Evolutionary conservation across 805 yeast genomes (phyloP), one percentile per base, ranked within the genome.

Genomic region (Saccharomycopsis javanensis): DNA sequence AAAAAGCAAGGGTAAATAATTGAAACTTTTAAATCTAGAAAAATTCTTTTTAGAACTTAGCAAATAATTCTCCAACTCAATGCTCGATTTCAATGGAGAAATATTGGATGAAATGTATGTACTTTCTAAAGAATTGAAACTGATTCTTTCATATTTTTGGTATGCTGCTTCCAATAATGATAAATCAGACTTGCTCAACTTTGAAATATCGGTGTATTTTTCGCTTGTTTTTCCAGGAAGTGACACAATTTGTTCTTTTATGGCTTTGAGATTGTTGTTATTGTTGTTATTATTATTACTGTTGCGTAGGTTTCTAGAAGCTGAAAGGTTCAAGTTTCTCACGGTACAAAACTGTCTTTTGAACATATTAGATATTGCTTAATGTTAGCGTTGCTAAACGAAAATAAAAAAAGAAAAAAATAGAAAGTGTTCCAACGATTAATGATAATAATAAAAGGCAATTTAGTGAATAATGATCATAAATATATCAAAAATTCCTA

Each of bases 71-170:
- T 50, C 35, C 23, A 60, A 50, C 31, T 60, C 30, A 16, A 8
- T 8, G 7, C 55, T 16, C 25, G 55, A 48, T 5, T 50, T 37
- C 37, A 60, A 50, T 11, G 61, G 61, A 6, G 61, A 31, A 20
- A 60, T 55, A 28, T 58, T 58, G 11, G 62, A 61, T 30, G 69
- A 62, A 38, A 58, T 52, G 34, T 59, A 64, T 11, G 70, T 64
- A 16, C 65, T 33, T 58, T 68, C 64, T 6, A 62, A 6, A 5
- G 59, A 56, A 35, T 60, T 53, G 16, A 50, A 46, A 28, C 55
- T 28, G 42, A 55, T 55, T 18, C 56, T 37, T 27, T 62, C 61
- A 56, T 57, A 60, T 33, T 62, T 57, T 37, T 62, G 60, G 54
- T 58, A 55, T n/a, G 62, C 63, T n/a, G 55, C 54, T 27, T 59